Conservation (phyloP, 2,329 filamentous ascomycete genomes). For the Proliferodiscus dingleyae region DNA sequence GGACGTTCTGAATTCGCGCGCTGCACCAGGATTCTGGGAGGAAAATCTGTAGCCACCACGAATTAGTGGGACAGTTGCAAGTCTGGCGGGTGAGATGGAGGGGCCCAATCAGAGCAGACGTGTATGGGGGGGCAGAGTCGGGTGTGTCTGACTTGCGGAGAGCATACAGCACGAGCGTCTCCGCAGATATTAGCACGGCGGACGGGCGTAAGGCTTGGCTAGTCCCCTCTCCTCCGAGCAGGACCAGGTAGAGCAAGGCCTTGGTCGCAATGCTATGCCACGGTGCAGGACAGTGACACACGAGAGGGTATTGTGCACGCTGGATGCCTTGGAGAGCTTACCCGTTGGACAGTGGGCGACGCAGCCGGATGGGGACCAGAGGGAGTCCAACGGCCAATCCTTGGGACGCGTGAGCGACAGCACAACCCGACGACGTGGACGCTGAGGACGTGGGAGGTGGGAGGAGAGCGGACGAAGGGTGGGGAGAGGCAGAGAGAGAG, state of each 20-base stretch:
- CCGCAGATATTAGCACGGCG: neutral
- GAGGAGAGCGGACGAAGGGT: no score
- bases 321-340: neutral
- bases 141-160: constrained; percentile 5
- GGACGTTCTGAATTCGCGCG: constrained; percentile 10
- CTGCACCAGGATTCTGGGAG: constrained; percentile 12
- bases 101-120: neutral
- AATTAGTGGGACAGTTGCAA: constrained; percentile 14
- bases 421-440: neutral
- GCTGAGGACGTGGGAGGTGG: no score
- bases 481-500: neutral
- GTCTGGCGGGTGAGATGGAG: constrained; percentile 1
- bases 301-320: no score
- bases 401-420: neutral
- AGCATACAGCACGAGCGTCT: neutral
- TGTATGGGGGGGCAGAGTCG: neutral
- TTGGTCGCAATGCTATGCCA: no score
- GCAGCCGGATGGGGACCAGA: neutral
- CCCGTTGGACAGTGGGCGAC: neutral
- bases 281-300: no score
- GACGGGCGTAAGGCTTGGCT: neutral
- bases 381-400: neutral
- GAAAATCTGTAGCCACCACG: constrained; percentile 14
- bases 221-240: neutral
- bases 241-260: neutral